A percentile compares a stretch with the other conserved stretches of the same genome.
Conservation (phyloP, 805 yeast species). For the Wickerhamomyces xylosicus region DNA sequence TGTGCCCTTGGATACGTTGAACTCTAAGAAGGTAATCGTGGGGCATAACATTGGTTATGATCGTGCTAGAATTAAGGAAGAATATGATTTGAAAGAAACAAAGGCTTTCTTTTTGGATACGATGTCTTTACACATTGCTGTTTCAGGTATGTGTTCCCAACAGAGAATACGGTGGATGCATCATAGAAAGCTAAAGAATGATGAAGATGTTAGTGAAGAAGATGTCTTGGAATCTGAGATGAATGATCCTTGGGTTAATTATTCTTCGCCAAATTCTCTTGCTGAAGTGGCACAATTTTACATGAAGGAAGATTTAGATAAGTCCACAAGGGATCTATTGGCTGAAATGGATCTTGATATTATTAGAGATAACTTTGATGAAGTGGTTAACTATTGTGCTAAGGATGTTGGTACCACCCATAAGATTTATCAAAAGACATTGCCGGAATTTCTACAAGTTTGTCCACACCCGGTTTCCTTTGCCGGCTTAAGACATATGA, state of each 20-base stretch:
- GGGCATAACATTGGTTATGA: constrained; percentile 93
- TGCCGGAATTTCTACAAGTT: constrained; percentile 53
- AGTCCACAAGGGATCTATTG: constrained; percentile 58
- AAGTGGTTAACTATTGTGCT: constrained; percentile 74
- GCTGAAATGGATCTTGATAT: constrained; percentile 40
- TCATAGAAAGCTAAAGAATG: constrained; percentile 29
- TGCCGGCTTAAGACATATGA: constrained; percentile 71
- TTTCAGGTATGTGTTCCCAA: constrained; percentile 85
- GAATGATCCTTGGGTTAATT: constrained; percentile 80
- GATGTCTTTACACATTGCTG: constrained; percentile 86
- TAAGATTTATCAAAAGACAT: constrained; percentile 52
- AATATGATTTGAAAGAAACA: constrained; percentile 57
- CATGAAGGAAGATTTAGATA: constrained; percentile 58
- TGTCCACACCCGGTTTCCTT: constrained; percentile 94
- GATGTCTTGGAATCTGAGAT: constrained; percentile 19
- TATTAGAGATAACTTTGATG: constrained; percentile 45
- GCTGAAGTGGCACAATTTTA: constrained; percentile 73
- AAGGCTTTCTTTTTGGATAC: constrained; percentile 81
- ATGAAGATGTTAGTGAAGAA: constrained; percentile 11
- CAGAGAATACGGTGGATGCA: constrained; percentile 75
- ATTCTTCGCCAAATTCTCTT: constrained; percentile 70
- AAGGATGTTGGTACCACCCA: constrained; percentile 72
- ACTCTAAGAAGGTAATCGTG: constrained; percentile 47
- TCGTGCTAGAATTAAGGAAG: constrained; percentile 78
- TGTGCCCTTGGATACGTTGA: constrained; percentile 56